Evolutionary conservation across 305 asterid species (phyloP), one percentile per base, ranked within the genome.

Genomic region (Andrographis paniculata): DNA sequence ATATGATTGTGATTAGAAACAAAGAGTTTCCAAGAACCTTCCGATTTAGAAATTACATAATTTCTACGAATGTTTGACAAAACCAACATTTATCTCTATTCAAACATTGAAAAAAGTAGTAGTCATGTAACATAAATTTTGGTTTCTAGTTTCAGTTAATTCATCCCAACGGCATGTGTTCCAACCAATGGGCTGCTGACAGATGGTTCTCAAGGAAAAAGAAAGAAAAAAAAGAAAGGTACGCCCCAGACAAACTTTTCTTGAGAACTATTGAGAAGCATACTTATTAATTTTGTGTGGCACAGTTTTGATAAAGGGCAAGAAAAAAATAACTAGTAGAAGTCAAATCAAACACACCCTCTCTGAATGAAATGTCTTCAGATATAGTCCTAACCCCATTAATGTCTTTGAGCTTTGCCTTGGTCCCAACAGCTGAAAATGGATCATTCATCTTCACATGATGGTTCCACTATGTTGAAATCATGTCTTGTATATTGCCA

Each of bases 371-470:
- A 21, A 41, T 15, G 48, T 35, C 45, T 41, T 33, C 4, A 45
- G 8, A 14, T 9, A 18, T 46, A 30, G 21, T 30, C 35, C 1
- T 44, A 39, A 30, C 51, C n/a, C 19, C 23, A 50, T 50, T 59
- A 53, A 41, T 41, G 45, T 36, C 21, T 18, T 17, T 59, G 55
- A 48, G 51, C 37, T 62, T 53, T 35, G 41, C 15, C 48, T 55
- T 59, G 74, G 66, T 68, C 70, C 69, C 70, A 50, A 54, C 53
- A 14, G 31, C 55, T 53, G 52, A 60, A 65, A 51, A 58, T 33
- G 36, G 44, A 14, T 45, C 42, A 30, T 37, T n/a, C 3, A 37
- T 23, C 60, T 42, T 18, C 57, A 37, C 59, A 50, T 40, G 27
- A 35, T 30, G 55, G 62, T 61, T 58, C 63, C 39, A 61, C 38